Evolutionary conservation across 2,329 filamentous ascomycete genomes (phyloP), one percentile per base, ranked within the genome.

Genomic region (Huntiella moniliformis): DNA sequence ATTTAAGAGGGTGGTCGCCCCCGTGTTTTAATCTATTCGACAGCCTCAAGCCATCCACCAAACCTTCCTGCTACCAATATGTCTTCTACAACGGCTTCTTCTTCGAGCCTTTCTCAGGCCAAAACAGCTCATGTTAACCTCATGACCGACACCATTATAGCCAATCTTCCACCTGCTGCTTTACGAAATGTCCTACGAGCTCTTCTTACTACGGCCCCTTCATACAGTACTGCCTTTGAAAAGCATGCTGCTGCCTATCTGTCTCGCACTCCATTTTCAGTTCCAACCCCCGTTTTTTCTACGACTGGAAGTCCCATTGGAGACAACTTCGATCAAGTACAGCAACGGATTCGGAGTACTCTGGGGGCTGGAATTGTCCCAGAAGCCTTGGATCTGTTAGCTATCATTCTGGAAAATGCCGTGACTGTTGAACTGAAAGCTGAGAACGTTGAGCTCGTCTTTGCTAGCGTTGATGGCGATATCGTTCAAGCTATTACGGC

Each of bases 71-170:
- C 10, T 1, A 10, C 3, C 22, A 28, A 28, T 28, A 28, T 28
- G 22, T 5, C 22, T 28, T 28, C 22, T 28, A 8, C 22, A 6
- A 8, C 22, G 22, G 22, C 22, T 7, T 11, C 34, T 17, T 17
- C 31, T 16, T 22, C 37, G 5, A 16, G n/a, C n/a, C 28, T 33
- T 36, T 48, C 43, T 5, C 33, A 51, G 44, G 50, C 50, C 45
- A 55, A 52, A n/a, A 53, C 50, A 33, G 60, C 63, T 18, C 64
- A 67, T 52, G 62, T 66, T 50, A 67, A 67, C 44, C 63, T 66
- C 59, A 66, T 66, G 64, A 62, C 60, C 2, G 64, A 66, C 47
- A 64, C 60, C 3, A 59, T 66, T 47, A 63, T 67, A 44, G 61
- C 59, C n/a, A 66, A 63, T 39, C 50, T 67, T 17, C 56, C 62